phyloP scores from a whole-genome alignment of 805 yeast genomes.

The Nematodospora valgi region DNA sequence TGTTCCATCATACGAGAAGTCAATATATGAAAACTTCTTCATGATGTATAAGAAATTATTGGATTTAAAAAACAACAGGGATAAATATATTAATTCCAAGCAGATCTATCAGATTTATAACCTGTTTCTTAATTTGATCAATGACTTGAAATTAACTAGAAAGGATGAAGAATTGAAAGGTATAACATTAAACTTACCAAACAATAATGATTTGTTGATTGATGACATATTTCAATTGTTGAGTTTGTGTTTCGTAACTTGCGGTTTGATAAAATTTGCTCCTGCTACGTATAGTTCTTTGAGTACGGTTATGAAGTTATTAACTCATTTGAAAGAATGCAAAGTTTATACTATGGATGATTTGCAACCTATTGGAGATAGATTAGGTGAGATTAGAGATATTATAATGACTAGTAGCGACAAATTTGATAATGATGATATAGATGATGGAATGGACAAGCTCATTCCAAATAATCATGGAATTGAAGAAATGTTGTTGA shows the following conservation, averaged over 20 bases:
- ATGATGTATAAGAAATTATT: slow-evolving; percentile 25
- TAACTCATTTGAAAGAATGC: slow-evolving; percentile 79
- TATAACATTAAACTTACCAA: slow-evolving; percentile 36
- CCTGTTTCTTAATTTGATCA: slow-evolving; percentile 51
- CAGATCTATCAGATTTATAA: slow-evolving; percentile 63
- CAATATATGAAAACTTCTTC: slow-evolving; percentile 25
- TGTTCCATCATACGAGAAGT: slow-evolving; percentile 37
- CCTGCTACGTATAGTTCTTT: slow-evolving; percentile 93
- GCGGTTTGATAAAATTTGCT: slow-evolving; percentile 85
- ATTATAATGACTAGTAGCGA: slow-evolving; percentile 51
- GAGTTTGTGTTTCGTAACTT: slow-evolving; percentile 83
- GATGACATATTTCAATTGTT: slow-evolving; percentile 90
- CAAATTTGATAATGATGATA: slow-evolving; percentile 15
- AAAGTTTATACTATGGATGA: slow-evolving; percentile 84
- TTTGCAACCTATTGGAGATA: slow-evolving; percentile 67
- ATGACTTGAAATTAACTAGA: slow-evolving; percentile 52
- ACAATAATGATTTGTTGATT: slow-evolving; percentile 64
- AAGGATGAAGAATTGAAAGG: slow-evolving; percentile 43
- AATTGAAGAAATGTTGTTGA: slow-evolving; percentile 58
- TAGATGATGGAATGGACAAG: slow-evolving; percentile 10
- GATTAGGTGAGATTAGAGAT: slow-evolving; percentile 65
- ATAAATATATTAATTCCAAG: slow-evolving; percentile 61
- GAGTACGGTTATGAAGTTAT: slow-evolving; percentile 77
- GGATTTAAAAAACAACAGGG: slow-evolving; percentile 56
- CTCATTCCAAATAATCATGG: slow-evolving; percentile 25